Percentiles rank a stretch among this genome's conserved stretches.
Conservation (phyloP, 352 stramenopile genomes). For the Peronospora tabacina region DNA sequence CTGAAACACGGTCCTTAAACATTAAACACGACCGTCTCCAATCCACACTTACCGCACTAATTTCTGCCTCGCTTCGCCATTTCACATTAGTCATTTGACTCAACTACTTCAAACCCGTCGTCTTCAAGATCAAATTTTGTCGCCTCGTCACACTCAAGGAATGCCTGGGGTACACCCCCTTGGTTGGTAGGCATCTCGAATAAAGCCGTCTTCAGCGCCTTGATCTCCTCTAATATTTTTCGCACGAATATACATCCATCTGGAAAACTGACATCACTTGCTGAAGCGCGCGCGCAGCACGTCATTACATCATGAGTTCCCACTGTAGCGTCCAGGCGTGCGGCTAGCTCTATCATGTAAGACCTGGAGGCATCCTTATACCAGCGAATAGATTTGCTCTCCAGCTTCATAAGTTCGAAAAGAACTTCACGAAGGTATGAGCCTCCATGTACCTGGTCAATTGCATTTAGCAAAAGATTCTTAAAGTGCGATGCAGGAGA, state of each 20-base stretch:
- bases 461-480: constrained; percentile 37
- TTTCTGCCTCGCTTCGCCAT: constrained; percentile 1
- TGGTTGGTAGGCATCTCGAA: constrained; percentile 71
- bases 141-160: constrained; percentile 61
- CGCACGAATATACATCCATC: constrained; percentile 41
- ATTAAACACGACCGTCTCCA: constrained; percentile 21
- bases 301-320: constrained; percentile 33
- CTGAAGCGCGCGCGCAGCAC: constrained; percentile 36
- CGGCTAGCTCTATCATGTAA: constrained; percentile 62
- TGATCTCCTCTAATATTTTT: constrained; percentile 42
- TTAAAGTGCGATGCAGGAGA: constrained; percentile 36
- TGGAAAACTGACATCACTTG: constrained; percentile 1
- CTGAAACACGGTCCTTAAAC: constrained; percentile 14
- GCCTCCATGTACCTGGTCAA: constrained; percentile 37
- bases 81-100: constrained; percentile 11
- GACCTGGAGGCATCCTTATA: constrained; percentile 56
- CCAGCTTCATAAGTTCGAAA: constrained; percentile 56
- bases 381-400: constrained; percentile 61
- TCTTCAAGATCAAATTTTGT: constrained; percentile 74
- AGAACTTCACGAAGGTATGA: constrained; percentile 45
- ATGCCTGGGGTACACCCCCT: constrained; percentile 57
- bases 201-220: constrained; percentile 40
- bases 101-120: constrained; percentile 74
- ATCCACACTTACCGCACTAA: constrained; percentile 3
- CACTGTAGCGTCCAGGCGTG: constrained; percentile 40